Conservation (phyloP, 179 eudicot genomes). For the Spinacia oleracea region DNA sequence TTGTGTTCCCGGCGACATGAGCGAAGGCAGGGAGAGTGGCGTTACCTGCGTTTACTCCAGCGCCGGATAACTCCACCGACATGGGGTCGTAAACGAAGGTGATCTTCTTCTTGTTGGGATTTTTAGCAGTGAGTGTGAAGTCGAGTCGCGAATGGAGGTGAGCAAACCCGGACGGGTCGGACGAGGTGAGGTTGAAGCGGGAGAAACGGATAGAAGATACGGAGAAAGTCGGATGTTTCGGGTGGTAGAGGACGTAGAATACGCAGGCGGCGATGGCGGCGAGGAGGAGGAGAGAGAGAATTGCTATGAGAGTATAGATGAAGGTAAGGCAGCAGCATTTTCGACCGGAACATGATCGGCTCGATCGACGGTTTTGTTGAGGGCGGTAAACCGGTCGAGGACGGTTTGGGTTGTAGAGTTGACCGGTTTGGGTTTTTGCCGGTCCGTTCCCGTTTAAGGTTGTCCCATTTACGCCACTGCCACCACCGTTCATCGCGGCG, state of each 20-base stretch:
- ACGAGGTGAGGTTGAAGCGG: slow-evolving; percentile 38
- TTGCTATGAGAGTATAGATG: slow-evolving; percentile 47
- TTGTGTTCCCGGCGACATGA: slow-evolving; percentile 38
- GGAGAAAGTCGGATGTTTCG: slow-evolving; percentile 45
- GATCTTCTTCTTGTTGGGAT: slow-evolving; percentile 59
- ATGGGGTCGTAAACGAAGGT: slow-evolving; percentile 42
- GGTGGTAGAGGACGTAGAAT: slow-evolving; percentile 56
- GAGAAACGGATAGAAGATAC: slow-evolving; percentile 34
- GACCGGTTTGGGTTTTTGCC: slow-evolving; percentile 52
- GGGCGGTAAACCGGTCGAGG: slow-evolving; percentile 70
- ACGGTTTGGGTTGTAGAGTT: slow-evolving; percentile 60
- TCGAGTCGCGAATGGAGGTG: slow-evolving; percentile 55
- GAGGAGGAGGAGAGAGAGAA: slow-evolving; percentile 41
- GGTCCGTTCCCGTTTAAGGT: slow-evolving; percentile 28
- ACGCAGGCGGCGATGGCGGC: slow-evolving; percentile 58
- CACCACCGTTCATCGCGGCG: slow-evolving; percentile 33
- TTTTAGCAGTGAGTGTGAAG: slow-evolving; percentile 66
- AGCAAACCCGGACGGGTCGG: slow-evolving; percentile 46
- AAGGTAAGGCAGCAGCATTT: slow-evolving; percentile 55
- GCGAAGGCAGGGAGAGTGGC: slow-evolving; percentile 48
- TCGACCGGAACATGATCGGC: slow-evolving; percentile 43
- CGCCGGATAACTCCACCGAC: slow-evolving; percentile 19
- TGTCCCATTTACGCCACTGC: slow-evolving; percentile 37
- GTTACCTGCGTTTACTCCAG: slow-evolving; percentile 41
- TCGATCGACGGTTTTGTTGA: slow-evolving; percentile 26